phyloP scores from a whole-genome alignment of 129 eudicot species.

The Gnaphalium uliginosum region DNA sequence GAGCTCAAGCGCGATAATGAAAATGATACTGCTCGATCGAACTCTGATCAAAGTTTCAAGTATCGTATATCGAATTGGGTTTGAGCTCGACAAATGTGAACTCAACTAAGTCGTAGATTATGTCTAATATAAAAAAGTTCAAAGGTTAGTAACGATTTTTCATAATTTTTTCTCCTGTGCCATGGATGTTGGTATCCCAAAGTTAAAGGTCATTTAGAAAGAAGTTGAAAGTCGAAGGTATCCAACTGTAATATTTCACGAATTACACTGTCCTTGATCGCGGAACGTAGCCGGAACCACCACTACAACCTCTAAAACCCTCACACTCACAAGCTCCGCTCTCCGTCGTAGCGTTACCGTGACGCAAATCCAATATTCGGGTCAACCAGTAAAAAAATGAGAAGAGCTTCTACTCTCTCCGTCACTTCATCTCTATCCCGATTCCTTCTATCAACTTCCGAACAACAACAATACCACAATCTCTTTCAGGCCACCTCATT shows the following conservation, averaged over 20 bases:
- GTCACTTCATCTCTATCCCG: slow-evolving; percentile 33
- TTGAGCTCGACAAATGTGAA: too few species aligned
- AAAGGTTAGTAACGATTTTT: too few species aligned
- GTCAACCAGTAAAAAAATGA: not conserved
- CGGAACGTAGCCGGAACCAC: slow-evolving; percentile 16
- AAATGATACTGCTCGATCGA: too few species aligned
- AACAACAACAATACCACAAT: slow-evolving; percentile 36
- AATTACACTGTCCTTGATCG: slow-evolving; percentile 7
- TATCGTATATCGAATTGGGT: too few species aligned
- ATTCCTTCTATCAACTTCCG: slow-evolving; percentile 33
- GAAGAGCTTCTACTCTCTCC: slow-evolving; percentile 21
- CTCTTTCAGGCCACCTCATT: slow-evolving; percentile 20
- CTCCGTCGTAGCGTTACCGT: slow-evolving; percentile 21
- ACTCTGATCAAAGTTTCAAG: too few species aligned
- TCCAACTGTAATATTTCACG: not conserved
- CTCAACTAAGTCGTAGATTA: too few species aligned
- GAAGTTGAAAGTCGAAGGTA: not conserved
- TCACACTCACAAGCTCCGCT: not conserved
- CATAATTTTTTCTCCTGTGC: too few species aligned
- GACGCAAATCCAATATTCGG: not conserved
- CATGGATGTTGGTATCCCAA: too few species aligned
- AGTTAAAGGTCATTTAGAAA: not conserved
- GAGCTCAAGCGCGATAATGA: too few species aligned
- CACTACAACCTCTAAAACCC: slow-evolving; percentile 2
- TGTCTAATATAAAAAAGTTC: too few species aligned